Percentiles rank a stretch among this genome's conserved stretches.
Conservation (phyloP, 345 rosid genomes). For the Lepidium aucheri region DNA sequence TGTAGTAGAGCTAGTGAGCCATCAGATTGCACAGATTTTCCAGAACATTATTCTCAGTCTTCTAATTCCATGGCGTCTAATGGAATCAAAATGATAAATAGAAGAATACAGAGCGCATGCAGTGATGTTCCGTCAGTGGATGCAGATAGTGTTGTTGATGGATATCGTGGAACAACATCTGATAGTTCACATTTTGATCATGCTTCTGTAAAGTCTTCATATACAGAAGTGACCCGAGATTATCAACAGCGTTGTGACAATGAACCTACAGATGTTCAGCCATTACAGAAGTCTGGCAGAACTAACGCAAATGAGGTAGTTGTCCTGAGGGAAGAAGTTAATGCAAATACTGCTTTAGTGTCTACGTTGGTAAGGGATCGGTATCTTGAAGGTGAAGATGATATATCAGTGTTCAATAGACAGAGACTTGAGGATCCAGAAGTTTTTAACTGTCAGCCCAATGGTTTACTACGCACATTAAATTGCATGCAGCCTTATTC, state of each 20-base stretch:
- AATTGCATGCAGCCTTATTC: slow-evolving; percentile 41
- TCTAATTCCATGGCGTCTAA: neutral
- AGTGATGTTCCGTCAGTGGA: slow-evolving; percentile 33
- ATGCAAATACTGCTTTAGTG: slow-evolving; percentile 19
- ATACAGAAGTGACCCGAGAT: slow-evolving; percentile 25
- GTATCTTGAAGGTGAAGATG: slow-evolving; percentile 51
- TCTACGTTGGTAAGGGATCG: slow-evolving; percentile 16
- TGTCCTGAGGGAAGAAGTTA: slow-evolving; percentile 27
- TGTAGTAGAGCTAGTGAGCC: slow-evolving; percentile 22
- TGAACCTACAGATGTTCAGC: slow-evolving; percentile 28
- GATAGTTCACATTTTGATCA: slow-evolving; percentile 30
- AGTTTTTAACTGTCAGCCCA: slow-evolving; percentile 39
- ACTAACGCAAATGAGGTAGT: slow-evolving; percentile 20
- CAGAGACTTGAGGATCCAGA: slow-evolving; percentile 79
- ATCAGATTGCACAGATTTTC: slow-evolving; percentile 20
- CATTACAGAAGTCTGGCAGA: slow-evolving; percentile 21
- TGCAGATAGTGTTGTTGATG: slow-evolving; percentile 33
- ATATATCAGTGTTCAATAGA: slow-evolving; percentile 60
- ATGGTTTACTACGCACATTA: slow-evolving; percentile 32
- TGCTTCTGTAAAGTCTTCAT: slow-evolving; percentile 30
- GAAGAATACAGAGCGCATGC: slow-evolving; percentile 25
- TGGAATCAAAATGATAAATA: slow-evolving; percentile 13
- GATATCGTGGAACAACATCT: slow-evolving; percentile 25
- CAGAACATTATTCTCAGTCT: slow-evolving; percentile 17
- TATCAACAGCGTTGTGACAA: slow-evolving; percentile 13